Evolutionary conservation across 768 basidiomycete genomes (phyloP), one percentile per base, ranked within the genome.

Genomic region (Boletus sp.): DNA sequence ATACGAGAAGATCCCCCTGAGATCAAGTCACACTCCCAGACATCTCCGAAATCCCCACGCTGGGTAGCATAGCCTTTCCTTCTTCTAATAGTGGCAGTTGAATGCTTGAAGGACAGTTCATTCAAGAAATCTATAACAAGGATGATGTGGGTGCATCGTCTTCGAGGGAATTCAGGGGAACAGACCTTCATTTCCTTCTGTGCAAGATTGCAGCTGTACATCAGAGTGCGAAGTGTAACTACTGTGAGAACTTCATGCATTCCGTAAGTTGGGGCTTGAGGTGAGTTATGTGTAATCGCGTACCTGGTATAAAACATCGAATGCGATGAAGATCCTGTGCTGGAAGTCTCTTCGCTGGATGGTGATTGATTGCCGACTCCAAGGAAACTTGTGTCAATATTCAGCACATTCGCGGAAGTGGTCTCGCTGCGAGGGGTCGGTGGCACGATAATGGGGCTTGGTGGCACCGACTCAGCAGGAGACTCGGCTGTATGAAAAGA

Each of bases 11-110:
- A 35, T 20, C 24, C 45, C n/a, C 35, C 52, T n/a, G 42, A 56
- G 20, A 59, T 47, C 24, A 67, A 42, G n/a, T 62, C 58, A 10
- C 68, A 72, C 48, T 60, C 54, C 60, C 66, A 70, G 30, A 70
- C 47, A 45, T 72, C 57, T 29, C 59, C 68, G 28, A 58, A 69
- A 11, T 10, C 30, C 5, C 68, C 68, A 29, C 30, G n/a, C 3
- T 24, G 44, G 17, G 39, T 51, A 20, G 67, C 24, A 39, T 44
- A 67, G 7, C 0, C 3, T 14, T 28, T 1, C 46, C 7, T 59
- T 39, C 56, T 67, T 30, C 14, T 49, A 6, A 67, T 30, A 12
- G 5, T 36, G 1, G 54, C 20, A 37, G 37, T n/a, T 3, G 58
- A 35, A 39, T 48, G 24, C 17, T 11, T 41, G 52, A 58, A 59